Conservation (phyloP, 164 flowering plant species). For the Buxus sempervirens region DNA sequence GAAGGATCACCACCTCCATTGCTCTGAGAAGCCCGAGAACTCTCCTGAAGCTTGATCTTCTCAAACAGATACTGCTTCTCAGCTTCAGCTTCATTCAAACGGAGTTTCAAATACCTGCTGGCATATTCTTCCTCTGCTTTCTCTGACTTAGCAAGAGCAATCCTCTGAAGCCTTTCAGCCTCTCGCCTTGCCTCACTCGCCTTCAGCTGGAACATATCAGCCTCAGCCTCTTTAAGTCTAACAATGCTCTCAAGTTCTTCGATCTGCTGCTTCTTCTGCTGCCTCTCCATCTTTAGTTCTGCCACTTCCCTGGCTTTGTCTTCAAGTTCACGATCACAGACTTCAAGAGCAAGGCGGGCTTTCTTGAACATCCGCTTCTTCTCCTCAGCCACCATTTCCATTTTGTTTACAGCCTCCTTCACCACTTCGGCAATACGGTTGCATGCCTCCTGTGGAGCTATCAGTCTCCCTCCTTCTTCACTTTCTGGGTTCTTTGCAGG, state of each 20-base stretch:
- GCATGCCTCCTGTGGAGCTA: constrained; percentile 96
- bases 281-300: constrained; percentile 71
- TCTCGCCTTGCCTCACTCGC: constrained; percentile 96
- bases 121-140: constrained; percentile 94
- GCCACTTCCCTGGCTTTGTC: constrained; percentile 79
- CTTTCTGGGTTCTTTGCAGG: constrained; percentile 55
- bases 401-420: constrained; percentile 86
- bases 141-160: constrained; percentile 78
- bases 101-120: constrained; percentile 77
- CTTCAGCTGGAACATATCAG: constrained; percentile 96
- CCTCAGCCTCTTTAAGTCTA: constrained; percentile 91
- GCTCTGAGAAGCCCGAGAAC: constrained; percentile 55
- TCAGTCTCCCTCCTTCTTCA: constrained; percentile 64
- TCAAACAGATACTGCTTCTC: constrained; percentile 91
- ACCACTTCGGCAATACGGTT: constrained; percentile 88
- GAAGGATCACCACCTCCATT: constrained; percentile 59
- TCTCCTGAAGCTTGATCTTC: constrained; percentile 89
- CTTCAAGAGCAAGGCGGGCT: constrained; percentile 71
- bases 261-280: constrained; percentile 74
- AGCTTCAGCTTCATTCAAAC: constrained; percentile 89
- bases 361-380: constrained; percentile 82
- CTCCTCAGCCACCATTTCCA: constrained; percentile 97
- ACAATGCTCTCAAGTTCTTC: constrained; percentile 90
- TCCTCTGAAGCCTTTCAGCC: constrained; percentile 82
- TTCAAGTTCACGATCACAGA: constrained; percentile 83